Evolutionary conservation across 1,139 yeast species (phyloP).

Genomic region (Candida pseudoviswanathii): DNA sequence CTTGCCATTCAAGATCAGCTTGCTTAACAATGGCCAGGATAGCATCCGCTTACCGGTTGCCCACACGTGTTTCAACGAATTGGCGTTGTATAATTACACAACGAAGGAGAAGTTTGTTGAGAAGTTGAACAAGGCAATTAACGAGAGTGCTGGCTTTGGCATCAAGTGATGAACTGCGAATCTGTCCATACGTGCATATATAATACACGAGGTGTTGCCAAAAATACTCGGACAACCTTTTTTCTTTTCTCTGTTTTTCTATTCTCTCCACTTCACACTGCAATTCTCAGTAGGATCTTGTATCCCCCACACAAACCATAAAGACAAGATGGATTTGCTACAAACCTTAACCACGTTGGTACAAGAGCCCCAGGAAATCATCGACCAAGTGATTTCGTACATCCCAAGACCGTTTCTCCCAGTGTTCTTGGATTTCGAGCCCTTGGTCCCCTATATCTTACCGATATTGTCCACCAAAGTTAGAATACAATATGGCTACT

Average conservation of each 20-base stretch:
- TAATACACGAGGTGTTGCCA: neutral
- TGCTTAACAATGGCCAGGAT: constrained; percentile 47
- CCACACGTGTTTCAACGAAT: constrained; percentile 92
- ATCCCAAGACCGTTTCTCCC: neutral
- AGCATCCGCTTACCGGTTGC: constrained; percentile 71
- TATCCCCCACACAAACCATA: neutral
- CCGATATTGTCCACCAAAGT: neutral
- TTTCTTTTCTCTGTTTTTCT: neutral
- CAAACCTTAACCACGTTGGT: neutral
- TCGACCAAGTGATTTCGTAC: neutral
- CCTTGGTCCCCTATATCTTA: neutral
- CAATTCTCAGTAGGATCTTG: too few species aligned
- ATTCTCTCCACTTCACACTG: too few species aligned
- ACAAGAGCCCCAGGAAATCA: neutral
- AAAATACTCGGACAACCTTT: neutral
- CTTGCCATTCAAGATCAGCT: constrained; percentile 65
- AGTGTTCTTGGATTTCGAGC: neutral
- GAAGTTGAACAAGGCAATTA: constrained; percentile 67
- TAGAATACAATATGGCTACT: neutral
- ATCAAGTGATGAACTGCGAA: constrained; percentile 42
- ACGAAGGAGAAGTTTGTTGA: constrained; percentile 50
- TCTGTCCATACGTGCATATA: neutral
- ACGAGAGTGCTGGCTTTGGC: constrained; percentile 87
- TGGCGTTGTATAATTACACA: constrained; percentile 71
- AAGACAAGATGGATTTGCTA: neutral